phyloP scores from a whole-genome alignment of 179 eudicot species.

The Carnegiea gigantea region DNA sequence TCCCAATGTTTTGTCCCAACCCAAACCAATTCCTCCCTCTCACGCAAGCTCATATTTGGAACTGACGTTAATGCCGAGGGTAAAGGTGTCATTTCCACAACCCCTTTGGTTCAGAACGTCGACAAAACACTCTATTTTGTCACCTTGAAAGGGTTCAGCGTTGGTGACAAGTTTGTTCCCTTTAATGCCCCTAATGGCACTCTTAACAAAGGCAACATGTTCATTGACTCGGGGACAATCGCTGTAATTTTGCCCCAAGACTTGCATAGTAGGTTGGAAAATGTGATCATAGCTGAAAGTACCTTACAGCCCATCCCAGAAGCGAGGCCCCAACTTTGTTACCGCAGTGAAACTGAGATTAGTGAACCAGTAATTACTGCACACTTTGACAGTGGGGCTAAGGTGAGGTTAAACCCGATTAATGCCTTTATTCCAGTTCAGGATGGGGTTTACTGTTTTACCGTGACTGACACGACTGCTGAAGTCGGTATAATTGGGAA shows the following conservation, averaged over 20 bases:
- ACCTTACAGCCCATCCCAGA: background rate
- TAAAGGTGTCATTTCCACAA: conserved; percentile 7
- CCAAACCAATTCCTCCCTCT: background rate
- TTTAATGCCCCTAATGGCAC: background rate
- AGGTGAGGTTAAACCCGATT: background rate
- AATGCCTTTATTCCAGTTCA: background rate
- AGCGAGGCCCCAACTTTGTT: background rate
- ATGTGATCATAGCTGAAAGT: background rate
- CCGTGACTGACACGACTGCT: conserved; percentile 3
- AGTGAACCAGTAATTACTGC: conserved; percentile 8
- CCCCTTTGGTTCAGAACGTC: conserved; percentile 3
- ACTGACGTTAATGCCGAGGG: background rate
- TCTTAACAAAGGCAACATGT: conserved; percentile 21
- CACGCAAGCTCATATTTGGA: conserved; percentile 20
- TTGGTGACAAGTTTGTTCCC: conserved; percentile 14
- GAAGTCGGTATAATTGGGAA: conserved; percentile 12
- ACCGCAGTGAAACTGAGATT: conserved; percentile 1
- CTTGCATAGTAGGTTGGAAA: conserved; percentile 7
- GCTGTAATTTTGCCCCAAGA: conserved; percentile 7
- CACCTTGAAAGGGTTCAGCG: conserved; percentile 17
- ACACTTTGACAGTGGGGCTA: conserved; percentile 21
- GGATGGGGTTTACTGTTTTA: conserved; percentile 15
- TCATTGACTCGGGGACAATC: conserved; percentile 40
- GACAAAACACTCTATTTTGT: conserved; percentile 3
- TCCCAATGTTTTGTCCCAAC: conserved; percentile 18